A percentile compares a stretch with the other conserved stretches of the same genome.
phyloP scores from a whole-genome alignment of 2,329 filamentous ascomycete genomes.

The Verticillium albo-atrum region DNA sequence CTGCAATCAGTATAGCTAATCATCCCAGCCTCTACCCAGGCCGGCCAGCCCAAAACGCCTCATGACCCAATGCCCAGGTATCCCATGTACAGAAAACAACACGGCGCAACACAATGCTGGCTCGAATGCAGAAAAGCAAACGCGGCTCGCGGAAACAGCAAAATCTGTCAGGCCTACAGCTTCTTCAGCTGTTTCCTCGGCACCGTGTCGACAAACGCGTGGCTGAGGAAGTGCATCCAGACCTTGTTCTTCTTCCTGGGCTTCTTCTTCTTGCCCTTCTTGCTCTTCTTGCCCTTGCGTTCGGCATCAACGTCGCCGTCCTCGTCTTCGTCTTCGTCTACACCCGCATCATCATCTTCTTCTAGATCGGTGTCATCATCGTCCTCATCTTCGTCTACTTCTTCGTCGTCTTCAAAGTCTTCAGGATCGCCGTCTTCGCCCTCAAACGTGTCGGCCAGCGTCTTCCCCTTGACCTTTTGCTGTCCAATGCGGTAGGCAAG shows the following conservation, averaged over 20 bases:
- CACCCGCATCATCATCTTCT: constrained; percentile 19
- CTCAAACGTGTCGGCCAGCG: constrained; percentile 18
- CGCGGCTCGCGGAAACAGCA: background rate
- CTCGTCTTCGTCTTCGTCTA: constrained; percentile 17
- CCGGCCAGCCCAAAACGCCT: background rate
- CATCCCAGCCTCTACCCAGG: background rate
- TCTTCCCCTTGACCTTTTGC: constrained; percentile 15
- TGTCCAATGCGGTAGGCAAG: constrained; percentile 73
- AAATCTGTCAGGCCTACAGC: too few relatives aligned
- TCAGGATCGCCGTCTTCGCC: constrained; percentile 10
- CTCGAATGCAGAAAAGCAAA: background rate
- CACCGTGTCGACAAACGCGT: constrained; percentile 76
- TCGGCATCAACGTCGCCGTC: constrained; percentile 30
- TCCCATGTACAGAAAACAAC: background rate
- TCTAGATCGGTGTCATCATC: constrained; percentile 22
- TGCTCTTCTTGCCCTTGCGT: constrained; percentile 42
- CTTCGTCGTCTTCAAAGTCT: constrained; percentile 15
- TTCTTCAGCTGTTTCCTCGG: constrained; percentile 60
- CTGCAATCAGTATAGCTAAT: background rate
- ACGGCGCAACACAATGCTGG: background rate
- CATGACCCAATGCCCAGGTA: background rate
- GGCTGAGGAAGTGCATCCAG: constrained; percentile 73
- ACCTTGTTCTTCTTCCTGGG: constrained; percentile 57
- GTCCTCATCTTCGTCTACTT: constrained; percentile 17
- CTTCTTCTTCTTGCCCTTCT: constrained; percentile 40